A percentile compares a stretch with the other conserved stretches of the same genome.
Evolutionary conservation across 306 rosid species (phyloP).

Genomic region (Cicer judaicum): DNA sequence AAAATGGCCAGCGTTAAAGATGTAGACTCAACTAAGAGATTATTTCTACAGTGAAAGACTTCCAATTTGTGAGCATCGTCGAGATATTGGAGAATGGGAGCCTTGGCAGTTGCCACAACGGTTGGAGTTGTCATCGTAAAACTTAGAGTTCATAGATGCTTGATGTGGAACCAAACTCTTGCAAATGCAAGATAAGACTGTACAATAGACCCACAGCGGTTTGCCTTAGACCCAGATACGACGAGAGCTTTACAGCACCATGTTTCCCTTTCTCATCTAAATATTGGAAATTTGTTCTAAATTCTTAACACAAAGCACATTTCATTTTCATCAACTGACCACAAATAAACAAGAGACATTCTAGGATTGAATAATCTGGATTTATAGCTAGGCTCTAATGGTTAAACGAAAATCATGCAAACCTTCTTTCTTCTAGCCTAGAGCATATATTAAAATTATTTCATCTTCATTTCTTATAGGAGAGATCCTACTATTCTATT

Average conservation of each 20-base stretch:
- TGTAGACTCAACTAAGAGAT: slow-evolving; percentile 14
- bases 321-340: slow-evolving; percentile 18
- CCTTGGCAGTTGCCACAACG: neutral
- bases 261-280: neutral
- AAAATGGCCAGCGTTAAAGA: slow-evolving; percentile 28
- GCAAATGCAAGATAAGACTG: slow-evolving; percentile 11
- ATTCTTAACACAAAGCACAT: slow-evolving; percentile 26
- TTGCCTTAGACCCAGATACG: neutral
- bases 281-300: neutral
- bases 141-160: neutral
- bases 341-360: slow-evolving; percentile 1
- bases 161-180: neutral
- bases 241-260: neutral
- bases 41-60: slow-evolving; percentile 20
- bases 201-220: neutral
- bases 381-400: neutral
- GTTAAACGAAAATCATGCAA: neutral
- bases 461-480: too few relatives aligned
- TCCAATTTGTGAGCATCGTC: neutral
- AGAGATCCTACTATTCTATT: too few relatives aligned
- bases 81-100: slow-evolving; percentile 5
- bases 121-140: neutral
- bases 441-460: too few relatives aligned
- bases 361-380: neutral
- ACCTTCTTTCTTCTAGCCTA: too few relatives aligned